A percentile compares a stretch with the other conserved stretches of the same genome.
phyloP scores from a whole-genome alignment of 2,329 filamentous ascomycete genomes.

The Epichloe scottii region DNA sequence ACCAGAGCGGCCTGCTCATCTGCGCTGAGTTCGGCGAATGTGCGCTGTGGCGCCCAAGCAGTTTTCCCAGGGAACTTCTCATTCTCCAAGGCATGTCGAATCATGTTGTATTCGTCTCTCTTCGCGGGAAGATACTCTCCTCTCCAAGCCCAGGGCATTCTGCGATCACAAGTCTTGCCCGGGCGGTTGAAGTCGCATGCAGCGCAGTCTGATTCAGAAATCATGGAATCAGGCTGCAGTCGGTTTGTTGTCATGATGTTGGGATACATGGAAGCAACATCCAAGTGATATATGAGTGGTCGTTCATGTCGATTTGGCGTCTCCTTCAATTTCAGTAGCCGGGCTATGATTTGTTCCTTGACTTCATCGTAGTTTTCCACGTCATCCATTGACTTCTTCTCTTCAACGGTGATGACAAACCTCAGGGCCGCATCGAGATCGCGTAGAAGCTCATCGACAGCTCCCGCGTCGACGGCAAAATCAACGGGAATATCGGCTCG shows the following conservation, averaged over 20 bases:
- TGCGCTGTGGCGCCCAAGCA: conserved; percentile 55
- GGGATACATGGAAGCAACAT: conserved; percentile 98
- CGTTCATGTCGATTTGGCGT: conserved; percentile 76
- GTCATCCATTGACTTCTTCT: conserved; percentile 70
- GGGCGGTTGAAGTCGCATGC: conserved; percentile 97
- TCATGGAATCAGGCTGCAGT: conserved; percentile 97
- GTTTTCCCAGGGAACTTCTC: conserved; percentile 78
- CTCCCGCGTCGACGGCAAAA: conserved; percentile 78
- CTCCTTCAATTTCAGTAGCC: conserved; percentile 59
- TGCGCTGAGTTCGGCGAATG: conserved; percentile 66
- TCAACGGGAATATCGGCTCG: conserved; percentile 90
- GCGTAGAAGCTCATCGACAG: conserved; percentile 74
- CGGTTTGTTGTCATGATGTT: conserved; percentile 99
- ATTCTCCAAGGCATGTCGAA: conserved; percentile 78
- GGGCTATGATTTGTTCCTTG: conserved; percentile 65
- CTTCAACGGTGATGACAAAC: conserved; percentile 77
- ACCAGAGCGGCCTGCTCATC: conserved; percentile 75
- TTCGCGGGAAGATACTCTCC: conserved; percentile 95
- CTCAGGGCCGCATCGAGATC: conserved; percentile 82
- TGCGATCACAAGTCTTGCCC: conserved; percentile 90
- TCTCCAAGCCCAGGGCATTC: conserved; percentile 95
- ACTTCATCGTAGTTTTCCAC: conserved; percentile 74
- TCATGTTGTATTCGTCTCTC: conserved; percentile 98
- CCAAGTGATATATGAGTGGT: conserved; percentile 92
- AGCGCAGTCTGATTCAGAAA: conserved; percentile 87